phyloP scores from a whole-genome alignment of 352 stramenopile genomes.

The Phytopythium sindhum region DNA sequence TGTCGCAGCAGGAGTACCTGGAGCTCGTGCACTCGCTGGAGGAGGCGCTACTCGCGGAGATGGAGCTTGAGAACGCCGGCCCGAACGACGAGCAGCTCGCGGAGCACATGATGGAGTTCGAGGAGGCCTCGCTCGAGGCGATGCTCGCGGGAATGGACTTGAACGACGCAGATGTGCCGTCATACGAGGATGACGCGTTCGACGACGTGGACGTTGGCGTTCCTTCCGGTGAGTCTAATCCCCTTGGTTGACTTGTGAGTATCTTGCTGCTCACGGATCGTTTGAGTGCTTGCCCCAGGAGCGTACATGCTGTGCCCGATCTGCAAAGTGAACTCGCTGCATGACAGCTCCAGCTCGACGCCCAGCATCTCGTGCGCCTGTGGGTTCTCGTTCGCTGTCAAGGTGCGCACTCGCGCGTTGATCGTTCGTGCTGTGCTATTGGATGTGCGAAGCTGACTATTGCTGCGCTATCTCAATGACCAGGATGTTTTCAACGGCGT shows the following conservation, averaged over 20 bases:
- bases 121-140: constrained; percentile 64
- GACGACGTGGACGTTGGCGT: neutral
- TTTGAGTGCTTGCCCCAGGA: neutral
- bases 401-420: constrained; percentile 11
- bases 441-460: neutral
- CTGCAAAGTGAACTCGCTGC: constrained; percentile 39
- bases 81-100: constrained; percentile 31
- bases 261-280: neutral
- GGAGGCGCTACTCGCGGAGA: constrained; percentile 54
- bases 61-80: constrained; percentile 21
- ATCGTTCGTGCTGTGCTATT: neutral
- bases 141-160: constrained; percentile 67
- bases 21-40: constrained; percentile 75
- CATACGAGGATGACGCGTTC: constrained; percentile 12
- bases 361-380: constrained; percentile 42
- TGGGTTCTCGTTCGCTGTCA: constrained; percentile 46
- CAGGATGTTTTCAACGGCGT: constrained; percentile 46
- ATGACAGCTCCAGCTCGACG: constrained; percentile 16
- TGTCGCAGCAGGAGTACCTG: constrained; percentile 70
- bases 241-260: neutral
- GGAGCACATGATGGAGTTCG: constrained; percentile 62
- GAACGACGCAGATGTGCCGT: constrained; percentile 14
- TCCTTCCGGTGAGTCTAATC: neutral
- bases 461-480: neutral
- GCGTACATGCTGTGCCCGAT: constrained; percentile 43